Percentiles rank a stretch among this genome's conserved stretches.
Evolutionary conservation across 2,329 filamentous ascomycete species (phyloP).

Genomic region (Scedosporium boydii): DNA sequence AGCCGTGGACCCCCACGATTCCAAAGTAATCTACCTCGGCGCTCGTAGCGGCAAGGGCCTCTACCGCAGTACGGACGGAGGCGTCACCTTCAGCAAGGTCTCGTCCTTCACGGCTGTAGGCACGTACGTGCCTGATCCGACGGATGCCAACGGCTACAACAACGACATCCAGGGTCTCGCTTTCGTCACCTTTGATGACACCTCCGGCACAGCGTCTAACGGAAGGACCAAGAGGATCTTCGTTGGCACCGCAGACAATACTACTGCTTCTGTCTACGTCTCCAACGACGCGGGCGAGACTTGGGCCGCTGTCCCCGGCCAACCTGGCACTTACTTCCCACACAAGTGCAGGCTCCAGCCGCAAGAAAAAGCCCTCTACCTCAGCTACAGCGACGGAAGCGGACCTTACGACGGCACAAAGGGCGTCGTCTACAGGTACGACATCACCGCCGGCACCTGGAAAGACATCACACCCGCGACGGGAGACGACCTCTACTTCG

Average conservation of each 20-base stretch:
- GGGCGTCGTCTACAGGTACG: conserved; percentile 45
- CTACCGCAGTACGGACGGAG: conserved; percentile 48
- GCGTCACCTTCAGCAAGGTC: conserved; percentile 43
- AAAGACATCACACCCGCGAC: conserved; percentile 46
- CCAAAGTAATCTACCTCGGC: conserved; percentile 48
- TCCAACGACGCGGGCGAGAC: conserved; percentile 42
- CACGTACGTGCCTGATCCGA: conserved; percentile 35
- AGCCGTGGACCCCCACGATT: conserved; percentile 47
- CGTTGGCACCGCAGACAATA: conserved; percentile 44
- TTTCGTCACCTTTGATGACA: conserved; percentile 47
- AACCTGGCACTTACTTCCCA: conserved; percentile 41
- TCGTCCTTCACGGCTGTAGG: conserved; percentile 40
- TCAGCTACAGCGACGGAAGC: conserved; percentile 43
- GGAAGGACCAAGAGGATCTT: conserved; percentile 44
- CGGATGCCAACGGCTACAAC: conserved; percentile 32
- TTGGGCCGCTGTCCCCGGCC: conserved; percentile 39
- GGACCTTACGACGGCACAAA: conserved; percentile 47
- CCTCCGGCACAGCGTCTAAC: conserved; percentile 27
- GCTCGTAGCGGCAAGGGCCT: conserved; percentile 49
- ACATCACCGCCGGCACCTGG: conserved; percentile 37
- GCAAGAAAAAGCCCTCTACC: conserved; percentile 41
- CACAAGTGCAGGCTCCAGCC: conserved; percentile 44
- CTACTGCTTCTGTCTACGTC: conserved; percentile 41
- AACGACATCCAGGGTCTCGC: conserved; percentile 36
- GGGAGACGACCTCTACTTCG: conserved; percentile 36